Base-by-base conservation (phyloP, 106 monocot genomes). In the Iris macrosiphon region DNA sequence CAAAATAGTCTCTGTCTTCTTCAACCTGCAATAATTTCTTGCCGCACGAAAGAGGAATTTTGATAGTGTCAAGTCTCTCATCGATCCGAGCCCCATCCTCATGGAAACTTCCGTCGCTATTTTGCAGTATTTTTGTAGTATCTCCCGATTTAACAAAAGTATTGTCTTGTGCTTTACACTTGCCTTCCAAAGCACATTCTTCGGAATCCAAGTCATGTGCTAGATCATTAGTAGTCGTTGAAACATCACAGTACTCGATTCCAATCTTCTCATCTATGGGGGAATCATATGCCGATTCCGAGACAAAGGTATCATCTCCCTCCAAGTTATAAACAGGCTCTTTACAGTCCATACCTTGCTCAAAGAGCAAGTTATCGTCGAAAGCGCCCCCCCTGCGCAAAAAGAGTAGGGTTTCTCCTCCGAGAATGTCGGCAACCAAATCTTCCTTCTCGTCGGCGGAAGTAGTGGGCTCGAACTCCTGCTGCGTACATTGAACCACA, bases 351-450 rank as follows among this genome's bases (percentile, higher is more conserved):
- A 10, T 10, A 4, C 10, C 34, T 4, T 35, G 4, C 7, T 48
- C 46, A n/a, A n/a, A n/a, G n/a, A n/a, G n/a, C n/a, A n/a, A n/a
- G n/a, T n/a, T n/a, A n/a, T n/a, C n/a, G 7, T 61, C 31, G n/a
- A 45, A 33, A 3, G 15, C 43, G 25, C 60, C 59, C 49, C 45
- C 65, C 32, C 26, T 37, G 53, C 65, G 54, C 55, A 52, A 65
- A 27, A 82, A 82, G 53, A 73, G 61, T 3, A 76, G 18, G 4
- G 34, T 75, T 38, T 81, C 76, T 49, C 73, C 77, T 33, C 54
- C 61, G 12, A 65, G 45, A 37, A 70, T 39, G 22, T 66, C 69
- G 2, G 55, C 57, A 14, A 63, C 44, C 40, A 64, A 48, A 21
- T 65, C 70, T 4, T 73, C 63, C 7, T 66, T 47, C 35, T n/a